Evolutionary conservation across 2,329 filamentous ascomycete genomes (phyloP).

Genomic region (Scytalidium lignicola): DNA sequence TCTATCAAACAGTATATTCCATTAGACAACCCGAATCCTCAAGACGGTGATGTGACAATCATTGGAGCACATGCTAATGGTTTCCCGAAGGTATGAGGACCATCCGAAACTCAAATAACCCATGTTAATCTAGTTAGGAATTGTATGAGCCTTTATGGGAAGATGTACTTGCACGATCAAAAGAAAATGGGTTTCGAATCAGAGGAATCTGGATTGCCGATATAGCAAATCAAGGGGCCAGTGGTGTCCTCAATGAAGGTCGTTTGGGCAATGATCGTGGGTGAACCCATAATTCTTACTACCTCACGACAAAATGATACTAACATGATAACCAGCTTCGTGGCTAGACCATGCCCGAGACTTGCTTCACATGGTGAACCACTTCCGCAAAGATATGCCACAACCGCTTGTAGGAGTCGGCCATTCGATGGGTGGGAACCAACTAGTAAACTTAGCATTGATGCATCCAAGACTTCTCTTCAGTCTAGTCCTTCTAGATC

Average conservation of each 20-base stretch:
- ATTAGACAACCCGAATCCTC: slow-evolving; percentile 59
- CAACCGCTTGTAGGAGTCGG: slow-evolving; percentile 77
- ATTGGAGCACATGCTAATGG: slow-evolving; percentile 87
- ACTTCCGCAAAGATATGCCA: slow-evolving; percentile 72
- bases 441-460: slow-evolving; percentile 66
- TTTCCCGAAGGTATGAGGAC: slow-evolving; percentile 68
- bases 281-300: slow-evolving; percentile 23
- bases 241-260: slow-evolving; percentile 70
- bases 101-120: background rate
- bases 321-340: slow-evolving; percentile 47
- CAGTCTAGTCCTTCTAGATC: slow-evolving; percentile 75
- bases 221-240: slow-evolving; percentile 78
- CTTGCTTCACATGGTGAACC: slow-evolving; percentile 78
- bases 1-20: slow-evolving; percentile 87
- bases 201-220: slow-evolving; percentile 87
- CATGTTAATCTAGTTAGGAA: slow-evolving; percentile 49
- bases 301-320: slow-evolving; percentile 1
- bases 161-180: slow-evolving; percentile 60
- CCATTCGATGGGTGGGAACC: slow-evolving; percentile 81
- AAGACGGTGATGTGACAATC: slow-evolving; percentile 75
- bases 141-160: slow-evolving; percentile 91
- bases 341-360: slow-evolving; percentile 87
- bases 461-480: slow-evolving; percentile 78
- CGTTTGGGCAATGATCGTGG: slow-evolving; percentile 78
- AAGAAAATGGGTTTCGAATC: slow-evolving; percentile 60